phyloP scores from a whole-genome alignment of 805 yeast species.

The Myxozyma vanderwaltii region DNA sequence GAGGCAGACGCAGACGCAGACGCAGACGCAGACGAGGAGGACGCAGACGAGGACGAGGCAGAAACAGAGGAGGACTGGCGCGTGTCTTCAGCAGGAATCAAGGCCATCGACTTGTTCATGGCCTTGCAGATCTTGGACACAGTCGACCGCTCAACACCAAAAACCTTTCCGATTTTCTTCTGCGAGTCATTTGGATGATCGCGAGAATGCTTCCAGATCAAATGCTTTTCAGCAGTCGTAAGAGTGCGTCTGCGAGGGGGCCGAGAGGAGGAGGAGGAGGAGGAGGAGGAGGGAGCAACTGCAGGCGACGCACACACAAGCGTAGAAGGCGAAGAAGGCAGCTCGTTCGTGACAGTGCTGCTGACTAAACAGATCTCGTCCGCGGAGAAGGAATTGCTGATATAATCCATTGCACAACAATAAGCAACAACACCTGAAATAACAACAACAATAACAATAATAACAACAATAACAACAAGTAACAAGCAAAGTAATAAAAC shows the following conservation, averaged over 20 bases:
- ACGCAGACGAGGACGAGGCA: neutral
- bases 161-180: constrained; percentile 33
- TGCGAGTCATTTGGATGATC: constrained; percentile 35
- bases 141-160: constrained; percentile 37
- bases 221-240: constrained; percentile 28
- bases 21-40: neutral
- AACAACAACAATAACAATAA: too few relatives aligned
- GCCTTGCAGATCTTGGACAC: constrained; percentile 36
- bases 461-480: too few relatives aligned
- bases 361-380: too few relatives aligned
- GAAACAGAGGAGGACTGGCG: neutral
- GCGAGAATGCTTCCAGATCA: constrained; percentile 28
- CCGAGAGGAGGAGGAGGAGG: constrained; percentile 8
- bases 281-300: neutral
- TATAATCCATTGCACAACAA: too few relatives aligned
- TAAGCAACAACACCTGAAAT: too few relatives aligned
- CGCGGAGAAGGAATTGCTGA: too few relatives aligned
- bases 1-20: neutral
- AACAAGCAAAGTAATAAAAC: too few relatives aligned
- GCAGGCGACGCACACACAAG: neutral
- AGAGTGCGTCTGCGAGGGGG: constrained; percentile 32
- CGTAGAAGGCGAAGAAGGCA: neutral
- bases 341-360: neutral
- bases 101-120: constrained; percentile 21
- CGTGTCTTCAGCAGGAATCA: neutral